phyloP scores from a whole-genome alignment of 176 grass and related monocot species.

The Cenchrus fungigraminus region DNA sequence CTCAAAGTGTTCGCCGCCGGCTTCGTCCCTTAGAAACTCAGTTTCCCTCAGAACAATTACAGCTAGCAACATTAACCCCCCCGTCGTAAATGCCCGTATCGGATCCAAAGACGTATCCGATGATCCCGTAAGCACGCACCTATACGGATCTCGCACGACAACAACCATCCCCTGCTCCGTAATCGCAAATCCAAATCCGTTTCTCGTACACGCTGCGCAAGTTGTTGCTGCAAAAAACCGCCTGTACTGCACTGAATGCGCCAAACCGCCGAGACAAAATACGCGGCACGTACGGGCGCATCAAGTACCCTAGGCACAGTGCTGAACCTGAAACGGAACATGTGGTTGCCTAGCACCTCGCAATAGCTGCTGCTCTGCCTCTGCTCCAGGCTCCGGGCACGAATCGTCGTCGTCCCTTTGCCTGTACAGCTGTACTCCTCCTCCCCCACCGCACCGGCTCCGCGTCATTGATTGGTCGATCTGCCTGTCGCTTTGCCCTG shows the following conservation, averaged over 20 bases:
- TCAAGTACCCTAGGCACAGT: neutral
- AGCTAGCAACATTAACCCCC: too few relatives aligned
- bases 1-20: too few relatives aligned
- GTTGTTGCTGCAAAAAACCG: too few relatives aligned
- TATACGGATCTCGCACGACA: too few relatives aligned
- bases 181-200: conserved; percentile 7
- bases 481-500: conserved; percentile 3
- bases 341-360: neutral
- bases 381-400: neutral
- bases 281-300: neutral
- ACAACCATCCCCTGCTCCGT: neutral
- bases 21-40: too few relatives aligned
- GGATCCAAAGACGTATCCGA: too few relatives aligned
- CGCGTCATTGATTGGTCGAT: conserved; percentile 22
- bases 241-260: neutral
- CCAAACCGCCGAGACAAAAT: neutral
- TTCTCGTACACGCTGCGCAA: neutral
- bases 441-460: neutral
- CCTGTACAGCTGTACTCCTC: neutral
- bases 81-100: too few relatives aligned
- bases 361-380: neutral
- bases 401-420: conserved; percentile 8
- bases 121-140: too few relatives aligned
- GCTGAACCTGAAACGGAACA: neutral
- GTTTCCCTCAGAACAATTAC: too few relatives aligned